Evolutionary conservation across 352 stramenopile genomes (phyloP), one percentile per base, ranked within the genome.

Genomic region (Globisporangium alternatum): DNA sequence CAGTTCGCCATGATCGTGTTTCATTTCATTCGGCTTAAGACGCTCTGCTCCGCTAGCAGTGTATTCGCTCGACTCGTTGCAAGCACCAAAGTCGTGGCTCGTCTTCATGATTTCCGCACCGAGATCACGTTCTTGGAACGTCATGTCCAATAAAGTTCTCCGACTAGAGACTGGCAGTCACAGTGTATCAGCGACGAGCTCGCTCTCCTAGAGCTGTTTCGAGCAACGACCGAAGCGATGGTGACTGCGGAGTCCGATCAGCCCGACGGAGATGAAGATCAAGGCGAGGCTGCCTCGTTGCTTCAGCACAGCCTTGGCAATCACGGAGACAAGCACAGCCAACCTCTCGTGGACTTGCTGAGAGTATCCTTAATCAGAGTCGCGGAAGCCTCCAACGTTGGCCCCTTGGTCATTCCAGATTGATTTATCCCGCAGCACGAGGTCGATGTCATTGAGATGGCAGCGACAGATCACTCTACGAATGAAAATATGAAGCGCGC

Each of bases 321-420:
- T 3, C 51, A 57, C 13, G 15, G 51, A 28, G 51, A 57, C 15
- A 57, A 57, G 30, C 44, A 57, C 51, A 57, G 15, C 28, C 30
- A 57, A 57, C 30, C 25, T 44, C 28, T 43, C 15, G 13, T 57
- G 51, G 30, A 13, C 28, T 4, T 57, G 0, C 10, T 57, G 13
- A 25, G 19, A 15, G 25, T 45, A 17, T 41, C 35, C 7, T 41
- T 41, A 10, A 13, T 13, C 13, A n/a, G 6, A 13, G 0, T 45
- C 4, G 15, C 12, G 4, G 13, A 10, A 17, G 9, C 37, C 13
- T 45, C 39, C 6, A 5, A 3, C n/a, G 2, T 2, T 17, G 39
- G n/a, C 4, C 4, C 39, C 2, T 5, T 13, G 13, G 7, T 17
- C 2, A 5, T 13, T 45, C 39, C 39, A n/a, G 15, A 21, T 13